These are phyloP conservation scores for Punctularia strigosozonata DNA, from an alignment of 768 basidiomycete species.

Conservation along the genomic window DNA sequence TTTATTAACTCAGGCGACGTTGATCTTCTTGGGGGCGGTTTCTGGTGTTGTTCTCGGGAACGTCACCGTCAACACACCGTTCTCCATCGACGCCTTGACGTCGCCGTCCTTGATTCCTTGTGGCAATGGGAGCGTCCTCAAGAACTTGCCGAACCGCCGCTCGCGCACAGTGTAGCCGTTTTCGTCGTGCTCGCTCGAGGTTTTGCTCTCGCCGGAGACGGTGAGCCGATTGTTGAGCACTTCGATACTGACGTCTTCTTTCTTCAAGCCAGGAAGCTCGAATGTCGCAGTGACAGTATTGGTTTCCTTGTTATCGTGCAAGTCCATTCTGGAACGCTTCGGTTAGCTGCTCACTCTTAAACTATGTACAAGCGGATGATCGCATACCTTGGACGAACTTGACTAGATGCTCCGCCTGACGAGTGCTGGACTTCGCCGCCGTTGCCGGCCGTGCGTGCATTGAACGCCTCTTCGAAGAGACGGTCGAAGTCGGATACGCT, in stretches of 20 bases:
- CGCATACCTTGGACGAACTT: slow-evolving; percentile 10
- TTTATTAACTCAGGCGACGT: slow-evolving; percentile 3
- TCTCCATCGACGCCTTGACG: slow-evolving; percentile 7
- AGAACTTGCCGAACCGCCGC: slow-evolving; percentile 17
- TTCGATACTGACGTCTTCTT: slow-evolving; percentile 41
- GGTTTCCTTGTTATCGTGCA: slow-evolving; percentile 34
- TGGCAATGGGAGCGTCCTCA: slow-evolving; percentile 13
- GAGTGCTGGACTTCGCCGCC: not conserved
- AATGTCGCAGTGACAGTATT: slow-evolving; percentile 43
- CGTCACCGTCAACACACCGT: slow-evolving; percentile 10
- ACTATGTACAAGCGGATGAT: not conserved
- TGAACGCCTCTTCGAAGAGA: slow-evolving; percentile 27
- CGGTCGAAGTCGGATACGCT: slow-evolving; percentile 28
- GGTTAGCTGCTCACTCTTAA: not conserved
- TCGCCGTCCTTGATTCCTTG: slow-evolving; percentile 13
- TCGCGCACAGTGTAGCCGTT: slow-evolving; percentile 22
- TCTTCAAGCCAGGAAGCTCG: slow-evolving; percentile 44
- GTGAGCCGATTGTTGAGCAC: slow-evolving; percentile 36
- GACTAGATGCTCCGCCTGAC: slow-evolving; percentile 1
- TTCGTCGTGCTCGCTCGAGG: slow-evolving; percentile 21
- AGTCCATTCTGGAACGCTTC: slow-evolving; percentile 37
- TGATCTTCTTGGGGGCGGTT: slow-evolving; percentile 8
- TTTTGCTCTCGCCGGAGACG: slow-evolving; percentile 36
- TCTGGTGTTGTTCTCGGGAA: slow-evolving; percentile 11
- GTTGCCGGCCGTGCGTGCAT: slow-evolving; percentile 6